Conservation (phyloP, 495 filamentous ascomycete species). For the Aspergillus steynii region DNA sequence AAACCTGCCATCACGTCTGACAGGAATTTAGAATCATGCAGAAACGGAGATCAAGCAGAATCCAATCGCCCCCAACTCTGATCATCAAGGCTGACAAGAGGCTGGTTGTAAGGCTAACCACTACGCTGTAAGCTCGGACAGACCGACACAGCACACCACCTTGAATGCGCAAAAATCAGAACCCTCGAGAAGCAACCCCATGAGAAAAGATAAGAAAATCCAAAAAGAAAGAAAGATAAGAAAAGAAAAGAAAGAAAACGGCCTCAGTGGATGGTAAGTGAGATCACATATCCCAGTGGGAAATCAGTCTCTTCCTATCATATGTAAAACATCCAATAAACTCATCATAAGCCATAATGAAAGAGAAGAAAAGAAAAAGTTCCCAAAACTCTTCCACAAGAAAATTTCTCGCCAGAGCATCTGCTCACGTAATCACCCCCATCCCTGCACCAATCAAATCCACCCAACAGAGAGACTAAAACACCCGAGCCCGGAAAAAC, state of each 20-base stretch:
- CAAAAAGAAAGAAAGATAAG: conserved; percentile 5
- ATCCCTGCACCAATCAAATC: not conserved
- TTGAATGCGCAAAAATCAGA: conserved; percentile 11
- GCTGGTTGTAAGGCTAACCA: not conserved
- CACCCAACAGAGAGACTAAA: not conserved
- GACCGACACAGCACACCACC: not conserved
- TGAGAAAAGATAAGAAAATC: not conserved
- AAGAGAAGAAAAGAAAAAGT: conserved; percentile 13
- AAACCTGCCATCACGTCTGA: not conserved
- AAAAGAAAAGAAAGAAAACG: conserved; percentile 23
- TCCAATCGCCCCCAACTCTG: not conserved
- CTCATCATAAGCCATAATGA: conserved; percentile 55
- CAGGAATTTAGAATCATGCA: not conserved
- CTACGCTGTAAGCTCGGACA: not conserved
- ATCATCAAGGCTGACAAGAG: not conserved
- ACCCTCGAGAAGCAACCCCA: not conserved
- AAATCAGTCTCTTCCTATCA: conserved; percentile 68
- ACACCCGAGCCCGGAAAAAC: not conserved
- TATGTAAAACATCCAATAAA: conserved; percentile 43
- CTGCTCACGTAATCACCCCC: conserved; percentile 11
- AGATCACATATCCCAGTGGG: conserved; percentile 52
- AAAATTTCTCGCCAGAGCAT: conserved; percentile 4
- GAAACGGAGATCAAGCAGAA: not conserved
- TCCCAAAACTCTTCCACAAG: conserved; percentile 7
- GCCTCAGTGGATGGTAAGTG: conserved; percentile 48